Conservation (phyloP, 257 asterid genomes). For the Penstemon newberryi region DNA sequence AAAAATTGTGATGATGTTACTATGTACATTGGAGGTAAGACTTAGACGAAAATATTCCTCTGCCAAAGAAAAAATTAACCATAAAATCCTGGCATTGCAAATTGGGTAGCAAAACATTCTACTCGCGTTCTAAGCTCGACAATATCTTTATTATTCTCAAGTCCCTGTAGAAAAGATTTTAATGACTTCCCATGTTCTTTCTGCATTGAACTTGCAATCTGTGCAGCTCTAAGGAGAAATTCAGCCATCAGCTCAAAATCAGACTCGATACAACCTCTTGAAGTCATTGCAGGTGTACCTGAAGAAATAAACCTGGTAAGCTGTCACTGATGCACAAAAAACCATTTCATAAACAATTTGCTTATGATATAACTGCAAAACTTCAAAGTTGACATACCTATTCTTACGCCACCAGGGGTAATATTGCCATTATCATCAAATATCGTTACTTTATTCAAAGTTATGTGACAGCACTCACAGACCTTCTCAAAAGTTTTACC, state of each 20-base stretch:
- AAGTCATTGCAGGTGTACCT: slow-evolving; percentile 99
- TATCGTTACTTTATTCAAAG: slow-evolving; percentile 75
- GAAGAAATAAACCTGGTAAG: slow-evolving; percentile 14
- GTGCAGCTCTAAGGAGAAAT: slow-evolving; percentile 78
- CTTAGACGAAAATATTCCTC: background rate
- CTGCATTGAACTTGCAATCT: slow-evolving; percentile 65
- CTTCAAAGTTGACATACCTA: slow-evolving; percentile 52
- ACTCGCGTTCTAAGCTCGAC: slow-evolving; percentile 58
- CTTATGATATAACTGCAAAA: slow-evolving; percentile 11
- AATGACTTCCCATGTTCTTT: slow-evolving; percentile 75
- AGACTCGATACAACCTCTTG: slow-evolving; percentile 85
- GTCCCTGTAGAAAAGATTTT: slow-evolving; percentile 67
- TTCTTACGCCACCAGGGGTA: slow-evolving; percentile 84
- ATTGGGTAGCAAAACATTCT: slow-evolving; percentile 48
- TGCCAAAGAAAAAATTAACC: slow-evolving; percentile 8
- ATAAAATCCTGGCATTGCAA: slow-evolving; percentile 55
- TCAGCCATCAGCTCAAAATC: slow-evolving; percentile 86
- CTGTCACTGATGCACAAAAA: slow-evolving; percentile 4
- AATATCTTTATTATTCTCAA: slow-evolving; percentile 76
- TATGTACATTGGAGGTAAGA: background rate
- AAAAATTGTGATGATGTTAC: background rate
- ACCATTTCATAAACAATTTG: background rate
- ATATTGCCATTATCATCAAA: slow-evolving; percentile 84
- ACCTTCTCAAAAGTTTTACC: slow-evolving; percentile 86
- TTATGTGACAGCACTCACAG: slow-evolving; percentile 80